Conservation (phyloP, 768 basidiomycete species). For the Agaricus bisporus region DNA sequence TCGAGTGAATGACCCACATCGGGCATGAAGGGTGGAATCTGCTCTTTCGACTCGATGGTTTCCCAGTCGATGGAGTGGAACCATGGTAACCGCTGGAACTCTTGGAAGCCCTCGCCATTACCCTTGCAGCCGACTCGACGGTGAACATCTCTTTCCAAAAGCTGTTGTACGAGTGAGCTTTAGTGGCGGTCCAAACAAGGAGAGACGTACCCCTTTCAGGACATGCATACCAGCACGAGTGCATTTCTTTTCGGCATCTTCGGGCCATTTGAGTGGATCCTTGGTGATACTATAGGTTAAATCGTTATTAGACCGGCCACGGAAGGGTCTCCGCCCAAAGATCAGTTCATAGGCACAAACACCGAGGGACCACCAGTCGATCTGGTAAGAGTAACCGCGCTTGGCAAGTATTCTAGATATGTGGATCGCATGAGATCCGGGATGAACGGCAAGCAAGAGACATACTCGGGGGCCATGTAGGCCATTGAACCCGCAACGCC, state of each 20-base stretch:
- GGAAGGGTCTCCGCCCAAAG: slow-evolving; percentile 87
- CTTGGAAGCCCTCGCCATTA: slow-evolving; percentile 72
- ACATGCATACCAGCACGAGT: slow-evolving; percentile 73
- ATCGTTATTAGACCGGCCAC: slow-evolving; percentile 89
- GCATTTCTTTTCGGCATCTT: slow-evolving; percentile 78
- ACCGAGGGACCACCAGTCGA: slow-evolving; percentile 97
- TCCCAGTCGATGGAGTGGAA: slow-evolving; percentile 88
- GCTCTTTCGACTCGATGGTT: slow-evolving; percentile 69
- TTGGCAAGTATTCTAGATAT: slow-evolving; percentile 68
- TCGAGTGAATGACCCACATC: slow-evolving; percentile 51
- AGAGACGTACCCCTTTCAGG: slow-evolving; percentile 65
- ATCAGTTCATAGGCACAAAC: slow-evolving; percentile 90
- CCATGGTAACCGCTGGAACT: slow-evolving; percentile 80
- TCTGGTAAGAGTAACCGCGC: slow-evolving; percentile 88
- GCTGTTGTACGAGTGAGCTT: slow-evolving; percentile 36
- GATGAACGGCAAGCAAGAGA: slow-evolving; percentile 7
- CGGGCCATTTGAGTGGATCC: slow-evolving; percentile 85
- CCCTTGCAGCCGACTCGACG: slow-evolving; percentile 81
- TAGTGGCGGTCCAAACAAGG: slow-evolving; percentile 3
- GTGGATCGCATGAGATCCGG: slow-evolving; percentile 8
- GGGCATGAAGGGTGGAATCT: slow-evolving; percentile 80
- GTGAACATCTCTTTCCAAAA: slow-evolving; percentile 80
- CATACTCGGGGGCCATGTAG: slow-evolving; percentile 90
- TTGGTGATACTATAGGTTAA: slow-evolving; percentile 89
- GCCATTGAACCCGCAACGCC: slow-evolving; percentile 98